Conservation (phyloP, 176 grass and related monocot species). For the Hsuehochloa calcarea region DNA sequence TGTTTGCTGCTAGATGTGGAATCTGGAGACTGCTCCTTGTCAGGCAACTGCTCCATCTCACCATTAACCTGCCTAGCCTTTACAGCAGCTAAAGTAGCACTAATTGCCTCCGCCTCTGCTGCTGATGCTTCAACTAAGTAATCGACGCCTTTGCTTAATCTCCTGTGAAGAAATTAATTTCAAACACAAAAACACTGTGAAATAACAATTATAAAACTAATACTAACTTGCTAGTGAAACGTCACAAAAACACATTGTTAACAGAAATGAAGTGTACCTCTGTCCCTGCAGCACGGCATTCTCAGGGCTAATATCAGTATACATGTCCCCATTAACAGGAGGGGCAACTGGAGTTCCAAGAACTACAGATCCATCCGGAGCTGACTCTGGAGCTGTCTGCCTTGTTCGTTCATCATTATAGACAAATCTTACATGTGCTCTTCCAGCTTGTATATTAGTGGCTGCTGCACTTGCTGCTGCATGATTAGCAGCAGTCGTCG, state of each 20-base stretch:
- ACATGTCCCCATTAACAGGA: conserved; percentile 95
- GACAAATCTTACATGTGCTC: conserved; percentile 56
- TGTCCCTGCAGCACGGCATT: conserved; percentile 84
- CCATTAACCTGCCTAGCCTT: conserved; percentile 87
- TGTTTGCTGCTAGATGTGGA: conserved; percentile 67
- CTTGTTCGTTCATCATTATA: conserved; percentile 68
- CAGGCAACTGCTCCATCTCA: conserved; percentile 62
- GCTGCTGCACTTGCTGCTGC: conserved; percentile 76
- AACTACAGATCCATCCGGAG: conserved; percentile 77
- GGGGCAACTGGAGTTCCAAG: conserved; percentile 95
- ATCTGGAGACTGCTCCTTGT: conserved; percentile 66
- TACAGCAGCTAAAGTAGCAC: conserved; percentile 83
- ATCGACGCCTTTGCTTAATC: conserved; percentile 88
- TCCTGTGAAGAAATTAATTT: conserved; percentile 47
- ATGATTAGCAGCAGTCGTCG: conserved; percentile 85
- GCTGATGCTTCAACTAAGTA: conserved; percentile 93
- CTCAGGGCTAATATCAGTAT: conserved; percentile 96
- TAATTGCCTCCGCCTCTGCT: conserved; percentile 90
- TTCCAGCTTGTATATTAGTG: conserved; percentile 53
- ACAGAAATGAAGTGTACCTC: conserved; percentile 48
- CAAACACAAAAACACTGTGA: conserved; percentile 3
- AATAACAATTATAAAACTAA: conserved; percentile 7
- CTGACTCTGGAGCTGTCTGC: conserved; percentile 53
- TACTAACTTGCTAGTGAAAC: not conserved
- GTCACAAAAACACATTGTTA: not conserved